Evolutionary conservation across 2,329 filamentous ascomycete genomes (phyloP), one percentile per base, ranked within the genome.

Genomic region (Aureobasidium sp.): DNA sequence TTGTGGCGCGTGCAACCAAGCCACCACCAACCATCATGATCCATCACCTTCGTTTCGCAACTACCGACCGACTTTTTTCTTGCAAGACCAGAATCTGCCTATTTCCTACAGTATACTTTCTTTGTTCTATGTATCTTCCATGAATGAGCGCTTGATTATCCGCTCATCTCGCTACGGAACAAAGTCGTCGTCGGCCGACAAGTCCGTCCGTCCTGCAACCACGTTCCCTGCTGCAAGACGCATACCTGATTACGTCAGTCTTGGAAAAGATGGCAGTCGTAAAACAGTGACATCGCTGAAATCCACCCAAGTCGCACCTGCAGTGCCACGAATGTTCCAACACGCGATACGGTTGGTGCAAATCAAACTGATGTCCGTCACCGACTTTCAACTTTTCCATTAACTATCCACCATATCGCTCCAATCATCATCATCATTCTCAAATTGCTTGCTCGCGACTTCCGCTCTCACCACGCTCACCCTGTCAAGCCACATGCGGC

Each of bases 401-500:
- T 21, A 21, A 21, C 32, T 8, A 34, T 34, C 6, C 7, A 25
- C 36, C 6, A 34, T 10, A 42, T 34, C 39, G 10, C 36, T 58
- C 41, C 54, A 29, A 48, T 37, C 54, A 44, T 45, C 37, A 58
- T 39, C 32, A 42, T 58, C 53, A 44, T 11, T 47, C 34, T 37
- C 44, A 36, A 37, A 32, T 30, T 13, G 36, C 32, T 30, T 29
- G 36, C 32, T 29, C 9, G 41, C 34, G 5, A 16, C 27, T 48
- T 44, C 41, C 44, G 30, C 29, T 29, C 47, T 49, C 29, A 34
- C 16, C 47, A 37, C 34, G 11, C 34, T 37, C 34, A 15, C 34
- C 34, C 47, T 39, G 52, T 55, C 39, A 44, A 55, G 52, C 25
- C 54, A 58, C 42, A 48, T 45, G 53, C 53, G 53, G 53, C 53